phyloP scores from a whole-genome alignment of 805 yeast species.

The Schizosaccharomyces cryophilus region DNA sequence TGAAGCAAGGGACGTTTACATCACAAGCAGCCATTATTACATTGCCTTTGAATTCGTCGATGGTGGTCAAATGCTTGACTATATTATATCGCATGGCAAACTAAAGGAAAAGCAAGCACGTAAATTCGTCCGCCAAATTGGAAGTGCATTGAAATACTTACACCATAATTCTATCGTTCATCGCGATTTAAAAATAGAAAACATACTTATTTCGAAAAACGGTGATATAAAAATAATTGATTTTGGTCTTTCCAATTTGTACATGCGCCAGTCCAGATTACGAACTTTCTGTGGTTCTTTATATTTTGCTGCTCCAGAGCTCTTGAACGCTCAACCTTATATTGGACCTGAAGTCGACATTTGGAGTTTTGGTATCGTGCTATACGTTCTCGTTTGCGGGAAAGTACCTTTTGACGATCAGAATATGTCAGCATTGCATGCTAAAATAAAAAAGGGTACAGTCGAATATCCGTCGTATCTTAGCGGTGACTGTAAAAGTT shows the following conservation, averaged over 20 bases:
- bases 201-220: constrained; percentile 73
- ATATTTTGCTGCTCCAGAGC: constrained; percentile 95
- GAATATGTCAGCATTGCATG: constrained; percentile 72
- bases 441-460: constrained; percentile 72
- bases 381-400: constrained; percentile 88
- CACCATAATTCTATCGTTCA: constrained; percentile 89
- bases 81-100: constrained; percentile 87
- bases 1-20: constrained; percentile 72
- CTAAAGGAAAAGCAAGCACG: constrained; percentile 84
- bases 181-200: constrained; percentile 87
- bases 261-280: constrained; percentile 40
- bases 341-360: constrained; percentile 93
- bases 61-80: constrained; percentile 94
- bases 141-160: constrained; percentile 77
- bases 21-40: constrained; percentile 91
- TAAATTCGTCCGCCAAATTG: constrained; percentile 82
- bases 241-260: constrained; percentile 81
- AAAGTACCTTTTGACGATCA: constrained; percentile 96
- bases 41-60: constrained; percentile 91
- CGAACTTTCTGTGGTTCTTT: constrained; percentile 92
- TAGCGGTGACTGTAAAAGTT: constrained; percentile 47
- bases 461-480: constrained; percentile 76
- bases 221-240: constrained; percentile 93
- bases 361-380: constrained; percentile 94
- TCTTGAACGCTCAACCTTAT: constrained; percentile 76